These are phyloP conservation scores for Botrytis porri DNA, from an alignment of 2,329 filamentous ascomycete genomes.

Conservation along the genomic window DNA sequence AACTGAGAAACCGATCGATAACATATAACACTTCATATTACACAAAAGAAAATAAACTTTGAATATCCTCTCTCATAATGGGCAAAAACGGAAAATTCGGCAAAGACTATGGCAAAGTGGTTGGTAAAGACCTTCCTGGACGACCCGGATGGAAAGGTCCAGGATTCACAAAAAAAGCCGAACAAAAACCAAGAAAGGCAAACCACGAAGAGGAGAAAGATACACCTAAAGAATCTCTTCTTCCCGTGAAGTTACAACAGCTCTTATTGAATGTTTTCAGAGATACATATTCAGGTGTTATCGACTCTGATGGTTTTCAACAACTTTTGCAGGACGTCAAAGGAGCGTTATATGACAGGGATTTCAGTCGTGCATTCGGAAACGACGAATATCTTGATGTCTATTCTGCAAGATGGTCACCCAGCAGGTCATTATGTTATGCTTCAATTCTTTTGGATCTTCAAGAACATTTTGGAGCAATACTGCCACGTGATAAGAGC, in stretches of 20 bases:
- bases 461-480: constrained; percentile 6
- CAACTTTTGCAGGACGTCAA: constrained; percentile 77
- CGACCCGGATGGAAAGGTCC: constrained; percentile 35
- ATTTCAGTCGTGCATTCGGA: constrained; percentile 79
- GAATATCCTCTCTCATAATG: constrained; percentile 23
- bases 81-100: constrained; percentile 31
- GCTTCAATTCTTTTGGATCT: constrained; percentile 44
- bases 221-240: constrained; percentile 14
- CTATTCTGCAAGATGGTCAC: constrained; percentile 90
- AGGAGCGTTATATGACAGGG: constrained; percentile 76
- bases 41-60: background rate
- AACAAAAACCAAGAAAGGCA: constrained; percentile 20
- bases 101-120: constrained; percentile 32
- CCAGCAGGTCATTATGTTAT: constrained; percentile 80
- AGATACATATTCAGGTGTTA: constrained; percentile 55
- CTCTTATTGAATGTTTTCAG: constrained; percentile 71
- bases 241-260: constrained; percentile 61
- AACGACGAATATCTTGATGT: constrained; percentile 68
- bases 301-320: constrained; percentile 49
- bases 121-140: constrained; percentile 28
- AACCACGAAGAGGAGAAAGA: constrained; percentile 18
- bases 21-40: background rate
- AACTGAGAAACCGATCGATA: background rate
- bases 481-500: constrained; percentile 13
- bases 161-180: constrained; percentile 30